Base-by-base conservation (phyloP, 768 basidiomycete species). In the Gloeopeniophorella convolvens region DNA sequence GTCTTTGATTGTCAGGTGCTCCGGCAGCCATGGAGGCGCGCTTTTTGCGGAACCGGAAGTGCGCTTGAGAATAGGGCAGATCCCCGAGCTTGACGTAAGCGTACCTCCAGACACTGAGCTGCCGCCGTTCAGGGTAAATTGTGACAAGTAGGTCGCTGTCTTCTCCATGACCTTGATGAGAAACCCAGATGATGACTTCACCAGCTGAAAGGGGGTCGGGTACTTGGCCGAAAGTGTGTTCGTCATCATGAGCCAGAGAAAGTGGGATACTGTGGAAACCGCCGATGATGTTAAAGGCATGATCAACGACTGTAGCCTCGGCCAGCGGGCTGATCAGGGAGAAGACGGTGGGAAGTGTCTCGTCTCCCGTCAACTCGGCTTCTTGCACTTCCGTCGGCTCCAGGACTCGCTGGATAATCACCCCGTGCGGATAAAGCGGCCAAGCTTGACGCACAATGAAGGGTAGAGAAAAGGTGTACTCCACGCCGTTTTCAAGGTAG, bases 371-470 rank as follows among this genome's bases (percentile, higher is more conserved):
- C n/a, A 70, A 60, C 42, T 77, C 75, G 3, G 81, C 82, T 47
- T 89, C 87, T 15, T 76, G 71, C 5, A 83, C 61, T 62, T 92
- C 89, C 5, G 70, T 69, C 1, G 76, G 71, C 57, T 87, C 85
- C 41, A 89, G 70, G 4, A 79, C 77, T 23, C 89, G 73, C 59
- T 91, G 85, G 35, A 92, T 77, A 68, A 91, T 72, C 20, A 91
- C 76, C 1, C 89, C 89, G 55, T 86, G 82, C 1, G 89, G 89
- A 50, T 72, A 73, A 18, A 89, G 68, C 4, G 89, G 80, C 88
- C 87, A 90, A 1, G 85, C 89, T 53, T 73, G 78, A 31, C 83
- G 74, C 3, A 89, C 85, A 50, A 88, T 76, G 61, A 92, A 92
- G 0, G 89, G 89, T 4, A 92, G 68, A 24, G 84, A 78, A 62